Base-by-base conservation (phyloP, 192 early-diverging fungal genomes). In the Dissophora globulifera region DNA sequence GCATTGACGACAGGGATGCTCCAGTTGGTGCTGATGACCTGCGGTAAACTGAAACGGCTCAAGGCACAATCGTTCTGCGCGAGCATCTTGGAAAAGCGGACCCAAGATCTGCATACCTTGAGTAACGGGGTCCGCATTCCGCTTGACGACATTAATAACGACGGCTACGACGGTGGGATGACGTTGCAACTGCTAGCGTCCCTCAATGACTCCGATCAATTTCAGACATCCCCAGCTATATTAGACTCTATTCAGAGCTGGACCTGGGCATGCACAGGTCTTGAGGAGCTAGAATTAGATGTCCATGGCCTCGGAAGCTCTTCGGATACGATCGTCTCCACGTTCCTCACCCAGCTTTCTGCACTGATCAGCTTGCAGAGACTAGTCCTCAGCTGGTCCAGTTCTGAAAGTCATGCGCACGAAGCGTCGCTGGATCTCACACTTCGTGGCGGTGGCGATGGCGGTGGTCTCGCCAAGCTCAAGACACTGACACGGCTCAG, bases 21-120 rank as follows among this genome's bases (percentile, higher is more conserved):
- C 11, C 54, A 56, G 38, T 19, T 42, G 9, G 41, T 56, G 2
- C n/a, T 56, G 54, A 25, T 56, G 38, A 20, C 22, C n/a, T n/a
- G n/a, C 1, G 38, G 54, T 20, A 15, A 17, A 38, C 16, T 12
- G 4, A 12, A 25, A 12, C 16, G 15, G 13, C 41, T 56, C 22
- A n/a, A 38, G 9, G 54, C 54, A 10, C 35, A 56, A 13, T 22
- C 38, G n/a, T 23, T 56, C 20, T 38, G 10, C 1, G 54, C 40
- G 13, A 12, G 40, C 5, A 29, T 41, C 32, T 41, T 56, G 54
- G 43, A n/a, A n/a, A n/a, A n/a, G n/a, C n/a, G n/a, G n/a, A 5
- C 16, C 15, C 43, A 12, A 10, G 9, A n/a, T n/a, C 43, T 45
- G 35, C 35, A 38, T 4, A 45, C n/a, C 16, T 12, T n/a, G 4